phyloP scores from a whole-genome alignment of 140 eudicot species.

The Anethum foeniculum region DNA sequence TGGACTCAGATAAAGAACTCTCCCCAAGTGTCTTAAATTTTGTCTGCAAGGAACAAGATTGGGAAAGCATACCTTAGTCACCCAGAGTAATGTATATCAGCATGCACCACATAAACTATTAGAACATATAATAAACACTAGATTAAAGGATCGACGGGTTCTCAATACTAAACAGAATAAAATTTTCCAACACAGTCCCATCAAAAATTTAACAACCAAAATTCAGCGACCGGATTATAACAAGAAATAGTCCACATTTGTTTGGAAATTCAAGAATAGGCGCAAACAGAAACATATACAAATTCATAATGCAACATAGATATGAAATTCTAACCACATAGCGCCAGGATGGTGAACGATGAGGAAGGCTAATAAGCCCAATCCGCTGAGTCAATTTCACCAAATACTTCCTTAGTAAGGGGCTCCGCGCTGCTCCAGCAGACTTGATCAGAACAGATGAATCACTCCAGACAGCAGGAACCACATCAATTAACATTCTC shows the following conservation, averaged over 20 bases:
- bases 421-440: conserved; percentile 63
- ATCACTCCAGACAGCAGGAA: conserved; percentile 71
- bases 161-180: not conserved
- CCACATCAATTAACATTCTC: conserved; percentile 54
- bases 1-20: conserved; percentile 29
- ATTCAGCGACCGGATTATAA: not conserved
- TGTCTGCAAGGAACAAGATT: conserved; percentile 38
- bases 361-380: conserved; percentile 81
- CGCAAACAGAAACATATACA: not conserved
- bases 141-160: not conserved
- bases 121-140: not conserved
- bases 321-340: conserved; percentile 62
- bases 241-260: not conserved
- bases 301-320: not conserved
- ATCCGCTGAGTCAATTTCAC: conserved; percentile 77
- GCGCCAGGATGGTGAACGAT: conserved; percentile 83
- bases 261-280: not conserved
- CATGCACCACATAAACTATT: not conserved
- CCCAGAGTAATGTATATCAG: not conserved
- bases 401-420: conserved; percentile 85
- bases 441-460: conserved; percentile 70
- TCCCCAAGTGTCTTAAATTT: conserved; percentile 61
- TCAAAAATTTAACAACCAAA: not conserved
- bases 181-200: not conserved
- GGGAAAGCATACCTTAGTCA: not conserved